Percentiles rank a stretch among this genome's conserved stretches.
Conservation (phyloP, 805 yeast species). For the Candida vartiovaarae region DNA sequence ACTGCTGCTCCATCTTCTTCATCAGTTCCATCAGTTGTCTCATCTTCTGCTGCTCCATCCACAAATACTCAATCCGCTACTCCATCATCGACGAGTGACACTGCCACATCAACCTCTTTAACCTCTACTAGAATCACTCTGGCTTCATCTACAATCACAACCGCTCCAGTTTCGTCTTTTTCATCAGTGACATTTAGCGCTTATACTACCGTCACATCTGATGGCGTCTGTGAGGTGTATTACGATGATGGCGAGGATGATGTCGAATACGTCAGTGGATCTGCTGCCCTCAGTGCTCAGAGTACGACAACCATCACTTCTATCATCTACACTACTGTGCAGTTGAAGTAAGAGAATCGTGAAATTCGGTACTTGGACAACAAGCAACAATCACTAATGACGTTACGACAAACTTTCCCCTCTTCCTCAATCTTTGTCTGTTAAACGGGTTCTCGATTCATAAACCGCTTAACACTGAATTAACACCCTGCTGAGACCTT, state of each 20-base stretch:
- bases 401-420: background rate
- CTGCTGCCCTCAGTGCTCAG: constrained; percentile 23
- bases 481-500: background rate
- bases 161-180: constrained; percentile 1
- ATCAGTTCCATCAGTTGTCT: background rate
- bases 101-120: background rate
- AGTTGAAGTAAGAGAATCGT: constrained; percentile 1
- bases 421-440: background rate
- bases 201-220: constrained; percentile 2
- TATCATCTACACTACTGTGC: constrained; percentile 17
- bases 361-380: too few relatives aligned
- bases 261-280: constrained; percentile 21
- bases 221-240: constrained; percentile 24
- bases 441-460: too few relatives aligned
- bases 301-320: constrained; percentile 23
- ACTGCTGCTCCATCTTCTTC: background rate
- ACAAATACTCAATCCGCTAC: too few relatives aligned
- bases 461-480: too few relatives aligned
- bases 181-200: background rate
- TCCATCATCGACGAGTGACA: background rate
- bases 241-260: constrained; percentile 18
- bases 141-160: constrained; percentile 1
- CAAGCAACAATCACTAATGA: background rate
- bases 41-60: background rate
- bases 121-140: constrained; percentile 2